Percentiles rank a stretch among this genome's conserved stretches.
Evolutionary conservation across 176 grass and related monocot genomes (phyloP).

Genomic region (Tuctoria greenei): DNA sequence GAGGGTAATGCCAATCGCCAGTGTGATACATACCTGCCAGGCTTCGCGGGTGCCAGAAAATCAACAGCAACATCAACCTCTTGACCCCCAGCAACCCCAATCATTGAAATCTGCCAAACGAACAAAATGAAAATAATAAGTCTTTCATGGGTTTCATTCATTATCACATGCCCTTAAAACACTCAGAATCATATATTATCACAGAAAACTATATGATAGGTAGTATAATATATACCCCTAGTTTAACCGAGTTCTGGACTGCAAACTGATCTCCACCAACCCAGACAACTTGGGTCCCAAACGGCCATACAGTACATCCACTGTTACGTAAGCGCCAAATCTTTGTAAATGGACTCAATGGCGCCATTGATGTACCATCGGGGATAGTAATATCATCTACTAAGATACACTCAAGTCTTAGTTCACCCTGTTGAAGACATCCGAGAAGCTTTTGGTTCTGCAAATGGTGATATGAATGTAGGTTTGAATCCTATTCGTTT

Average conservation of each 20-base stretch:
- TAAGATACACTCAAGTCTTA: conserved; percentile 52
- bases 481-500: conserved; percentile 4
- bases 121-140: not conserved
- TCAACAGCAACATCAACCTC: conserved; percentile 66
- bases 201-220: not conserved
- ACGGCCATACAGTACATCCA: conserved; percentile 64
- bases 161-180: not conserved
- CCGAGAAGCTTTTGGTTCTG: conserved; percentile 31
- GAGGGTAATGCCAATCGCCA: conserved; percentile 80
- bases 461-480: conserved; percentile 7
- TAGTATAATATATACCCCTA: conserved; percentile 43
- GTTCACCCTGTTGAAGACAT: not conserved
- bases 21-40: conserved; percentile 74
- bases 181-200: conserved; percentile 3
- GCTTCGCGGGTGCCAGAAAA: conserved; percentile 58
- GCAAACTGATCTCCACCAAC: conserved; percentile 65
- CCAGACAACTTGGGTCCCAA: conserved; percentile 66
- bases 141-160: not conserved
- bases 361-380: conserved; percentile 74
- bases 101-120: conserved; percentile 53
- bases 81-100: conserved; percentile 41
- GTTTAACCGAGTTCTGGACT: conserved; percentile 26
- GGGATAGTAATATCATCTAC: conserved; percentile 65
- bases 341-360: conserved; percentile 69
- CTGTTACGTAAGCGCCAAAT: conserved; percentile 82